These are phyloP conservation scores for Pseudonitzschia pungens DNA, from an alignment of 108 stramenopile genomes.

Conservation along the genomic window DNA sequence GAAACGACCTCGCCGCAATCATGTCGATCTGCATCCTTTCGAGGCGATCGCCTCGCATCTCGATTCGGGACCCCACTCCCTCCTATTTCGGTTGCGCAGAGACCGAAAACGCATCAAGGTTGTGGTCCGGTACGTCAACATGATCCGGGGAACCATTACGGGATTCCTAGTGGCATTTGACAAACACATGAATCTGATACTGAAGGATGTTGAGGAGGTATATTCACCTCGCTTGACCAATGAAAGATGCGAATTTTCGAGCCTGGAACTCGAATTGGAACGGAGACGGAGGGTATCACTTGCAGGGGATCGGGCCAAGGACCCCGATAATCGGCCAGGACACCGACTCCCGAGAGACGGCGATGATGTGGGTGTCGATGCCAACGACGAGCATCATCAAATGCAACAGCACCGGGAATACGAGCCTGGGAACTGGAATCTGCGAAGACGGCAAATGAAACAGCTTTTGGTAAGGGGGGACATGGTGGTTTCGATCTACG, in stretches of 20 bases:
- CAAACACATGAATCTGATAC: conserved; percentile 81
- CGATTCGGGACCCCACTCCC: conserved; percentile 60
- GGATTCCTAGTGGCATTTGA: conserved; percentile 77
- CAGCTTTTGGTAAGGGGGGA: conserved; percentile 80
- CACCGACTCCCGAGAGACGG: background rate
- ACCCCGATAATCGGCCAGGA: background rate
- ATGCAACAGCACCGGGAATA: background rate
- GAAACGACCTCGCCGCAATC: conserved; percentile 1
- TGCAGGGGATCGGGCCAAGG: background rate
- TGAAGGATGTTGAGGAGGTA: conserved; percentile 75
- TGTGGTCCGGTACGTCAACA: conserved; percentile 71
- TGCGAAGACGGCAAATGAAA: conserved; percentile 63
- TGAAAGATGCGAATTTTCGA: conserved; percentile 30
- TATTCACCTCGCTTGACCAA: conserved; percentile 49
- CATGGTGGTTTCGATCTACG: conserved; percentile 79
- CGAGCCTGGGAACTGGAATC: conserved; percentile 21
- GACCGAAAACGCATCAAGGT: conserved; percentile 53
- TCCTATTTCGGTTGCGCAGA: conserved; percentile 51
- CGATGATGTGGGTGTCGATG: background rate
- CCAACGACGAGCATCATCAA: conserved; percentile 5
- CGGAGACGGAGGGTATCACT: conserved; percentile 27
- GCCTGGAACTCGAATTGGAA: conserved; percentile 40
- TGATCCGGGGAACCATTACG: conserved; percentile 75
- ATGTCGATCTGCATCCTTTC: conserved; percentile 36
- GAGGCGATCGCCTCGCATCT: conserved; percentile 43